Base-by-base conservation (phyloP, 106 monocot genomes). In the Vanilla planifolia region DNA sequence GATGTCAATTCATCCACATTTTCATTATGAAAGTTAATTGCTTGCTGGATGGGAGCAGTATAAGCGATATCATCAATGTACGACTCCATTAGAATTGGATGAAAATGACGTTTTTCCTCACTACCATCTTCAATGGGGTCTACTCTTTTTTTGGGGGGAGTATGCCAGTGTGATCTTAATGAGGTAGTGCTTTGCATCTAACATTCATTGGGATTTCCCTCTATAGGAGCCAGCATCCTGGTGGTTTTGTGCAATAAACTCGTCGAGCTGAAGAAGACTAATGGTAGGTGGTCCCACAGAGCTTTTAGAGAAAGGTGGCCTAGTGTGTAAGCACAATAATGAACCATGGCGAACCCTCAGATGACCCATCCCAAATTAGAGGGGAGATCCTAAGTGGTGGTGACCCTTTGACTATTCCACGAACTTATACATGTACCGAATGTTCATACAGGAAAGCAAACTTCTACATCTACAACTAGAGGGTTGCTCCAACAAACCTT, bases 401-500 rank as follows among this genome's bases (percentile, higher is more conserved):
- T 55, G 29, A 55, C 28, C 55, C 55, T 55, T 55, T 55, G 55
- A 55, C 55, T 29, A 26, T 2, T 55, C 55, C 55, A 55, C 7
- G 55, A 11, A 9, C 30, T 30, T 55, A 55, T 30, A 55, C 55
- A 55, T 55, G 30, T 55, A 55, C 29, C 8, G 29, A 55, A 55
- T 55, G 55, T 30, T 55, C 30, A 55, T 59, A 59, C 59, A 17
- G 35, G 35, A 61, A 61, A 61, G 61, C 42, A 23, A 41, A 61
- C 43, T 61, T 36, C 24, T 61, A 42, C 22, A 42, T 43, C 61
- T 43, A 24, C 24, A 61, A 61, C 61, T 14, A 41, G 61, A 42
- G 61, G 61, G 43, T 61, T 61, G 39, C 61, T 61, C 62, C 45
- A 29, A 63, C 45, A 63, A 63, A 63, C 39, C 62, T 46, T 63